Base-by-base conservation (phyloP, 768 basidiomycete species). In the Suillus tomentosus region DNA sequence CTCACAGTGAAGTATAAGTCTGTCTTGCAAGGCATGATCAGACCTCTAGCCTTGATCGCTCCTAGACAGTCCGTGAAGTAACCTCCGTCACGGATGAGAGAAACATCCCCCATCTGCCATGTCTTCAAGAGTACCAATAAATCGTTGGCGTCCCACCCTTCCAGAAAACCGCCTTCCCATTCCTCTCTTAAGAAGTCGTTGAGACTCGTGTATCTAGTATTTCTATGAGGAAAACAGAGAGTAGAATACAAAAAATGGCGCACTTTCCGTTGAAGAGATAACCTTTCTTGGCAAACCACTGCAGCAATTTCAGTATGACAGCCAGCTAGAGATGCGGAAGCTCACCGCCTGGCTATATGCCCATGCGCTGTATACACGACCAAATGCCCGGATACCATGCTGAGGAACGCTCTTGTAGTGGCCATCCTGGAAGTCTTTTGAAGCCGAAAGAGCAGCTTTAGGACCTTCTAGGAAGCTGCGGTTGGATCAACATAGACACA, bases 1-100 rank as follows among this genome's bases (percentile, higher is more conserved):
- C 67, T 48, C 62, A 84, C 83, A 22, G 86, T 77, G 71, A 87
- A 87, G 70, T 86, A 85, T 45, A 87, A 70, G 65, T 87, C 86
- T 1, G 83, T 85, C 75, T 84, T 85, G 66, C 80, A 81, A 5
- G 86, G 85, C 84, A 87, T 84, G 55, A 86, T 80, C 50, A 87
- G 67, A 3, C 84, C 85, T 63, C 78, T 82, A 4, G 84, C 84
- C 65, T 80, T 81, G 73, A 85, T 83, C 19, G 68, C 70, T 2
- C 70, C 66, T 62, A 87, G 68, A 57, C 77, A 76, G 40, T 73
- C 77, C 43, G 64, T 72, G 34, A 85, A 74, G 66, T 84, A 75
- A 17, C 81, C 82, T 0, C 74, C 74, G 66, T 83, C 77, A 19
- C 77, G 76, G 17, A 85, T 71, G 24, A 68, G 70, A 8, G 84